Evolutionary conservation across 2,329 filamentous ascomycete species (phyloP), one percentile per base, ranked within the genome.

Genomic region (Cladosporium sp.): DNA sequence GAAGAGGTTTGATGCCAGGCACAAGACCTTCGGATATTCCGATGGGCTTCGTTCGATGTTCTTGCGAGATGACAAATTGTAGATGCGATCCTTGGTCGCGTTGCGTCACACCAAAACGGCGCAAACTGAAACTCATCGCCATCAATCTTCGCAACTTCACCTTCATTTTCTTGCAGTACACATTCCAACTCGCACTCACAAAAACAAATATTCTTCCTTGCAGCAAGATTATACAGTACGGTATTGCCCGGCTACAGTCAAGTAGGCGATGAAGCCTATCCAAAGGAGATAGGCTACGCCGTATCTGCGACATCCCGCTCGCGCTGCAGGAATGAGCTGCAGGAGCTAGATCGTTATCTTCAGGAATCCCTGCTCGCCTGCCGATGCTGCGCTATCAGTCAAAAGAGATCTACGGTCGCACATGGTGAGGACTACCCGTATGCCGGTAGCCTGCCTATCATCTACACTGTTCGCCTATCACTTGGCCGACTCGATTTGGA

Each of bases 321-420:
- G 25, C 26, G 26, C 26, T 54, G 28, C 28, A 46, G 7, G 21
- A 23, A 32, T 30, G 49, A 18, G 49, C 25, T 28, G 25, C 23
- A 32, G 26, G 21, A 21, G 51, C 51, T 14, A 30, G n/a, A 30
- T 54, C 51, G 51, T 54, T 54, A 54, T 54, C 51, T 54, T 21
- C n/a, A 23, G 30, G 16, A 18, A 21, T 2, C 28, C 51, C 51
- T 54, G 7, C 28, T 32, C 5, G 6, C 51, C 18, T 54, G 18
- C 28, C 28, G 51, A 54, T 54, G 51, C 30, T 54, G 51, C 51
- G 51, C 51, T 54, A 54, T 54, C 51, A 54, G 51, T 54, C 16
- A 10, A n/a, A 2, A 54, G 51, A 54, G 51, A 54, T 54, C 51
- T 54, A 18, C 26, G n/a, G 26, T 10, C 26, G 51, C 51, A 54